Evolutionary conservation across 805 yeast species (phyloP).

Genomic region (Kuraishia cidri): DNA sequence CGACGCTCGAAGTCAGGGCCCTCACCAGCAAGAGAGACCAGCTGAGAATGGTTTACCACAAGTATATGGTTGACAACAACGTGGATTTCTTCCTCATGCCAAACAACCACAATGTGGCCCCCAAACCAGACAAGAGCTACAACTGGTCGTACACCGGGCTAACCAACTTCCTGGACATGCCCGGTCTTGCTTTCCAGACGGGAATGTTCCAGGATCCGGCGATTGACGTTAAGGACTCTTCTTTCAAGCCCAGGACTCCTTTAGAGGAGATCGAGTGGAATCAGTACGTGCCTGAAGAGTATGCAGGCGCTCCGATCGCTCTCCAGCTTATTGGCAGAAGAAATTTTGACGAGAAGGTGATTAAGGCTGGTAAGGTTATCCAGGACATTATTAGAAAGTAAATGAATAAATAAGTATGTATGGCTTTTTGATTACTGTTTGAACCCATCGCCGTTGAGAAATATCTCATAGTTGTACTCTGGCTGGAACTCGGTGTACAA

Average conservation of each 20-base stretch:
- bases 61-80: conserved; percentile 35
- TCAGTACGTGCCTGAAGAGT: conserved; percentile 22
- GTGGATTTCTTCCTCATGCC: conserved; percentile 60
- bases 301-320: conserved; percentile 36
- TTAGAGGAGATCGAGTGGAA: conserved; percentile 24
- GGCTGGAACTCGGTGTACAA: conserved; percentile 70
- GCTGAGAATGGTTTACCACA: conserved; percentile 39
- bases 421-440: neutral
- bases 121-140: conserved; percentile 45
- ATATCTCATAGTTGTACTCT: conserved; percentile 44
- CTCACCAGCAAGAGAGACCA: conserved; percentile 40
- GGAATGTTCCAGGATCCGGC: conserved; percentile 44
- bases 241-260: conserved; percentile 30
- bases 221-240: conserved; percentile 34
- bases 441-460: conserved; percentile 3
- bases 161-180: conserved; percentile 65
- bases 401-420: too few relatives aligned
- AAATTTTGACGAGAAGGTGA: conserved; percentile 37
- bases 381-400: too few relatives aligned
- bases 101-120: conserved; percentile 56
- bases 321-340: conserved; percentile 42
- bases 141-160: conserved; percentile 78
- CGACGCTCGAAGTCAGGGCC: conserved; percentile 37
- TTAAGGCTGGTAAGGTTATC: conserved; percentile 31
- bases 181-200: conserved; percentile 57